A percentile compares a stretch with the other conserved stretches of the same genome.
Conservation (phyloP, 2,329 filamentous ascomycete genomes). For the Akanthomyces dipterigenus region DNA sequence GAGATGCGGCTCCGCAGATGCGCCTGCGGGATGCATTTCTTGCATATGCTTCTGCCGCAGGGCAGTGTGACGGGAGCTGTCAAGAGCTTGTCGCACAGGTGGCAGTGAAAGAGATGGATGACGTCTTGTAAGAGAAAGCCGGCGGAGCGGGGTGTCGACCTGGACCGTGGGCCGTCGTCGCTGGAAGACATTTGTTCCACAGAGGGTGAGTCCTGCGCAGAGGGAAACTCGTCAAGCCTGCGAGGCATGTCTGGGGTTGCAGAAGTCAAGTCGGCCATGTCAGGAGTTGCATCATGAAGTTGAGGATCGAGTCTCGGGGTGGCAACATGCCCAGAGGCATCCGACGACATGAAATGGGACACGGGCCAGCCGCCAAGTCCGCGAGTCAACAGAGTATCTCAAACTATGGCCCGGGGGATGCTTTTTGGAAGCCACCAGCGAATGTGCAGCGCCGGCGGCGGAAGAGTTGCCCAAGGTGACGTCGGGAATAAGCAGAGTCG, state of each 20-base stretch:
- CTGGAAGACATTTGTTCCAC: neutral
- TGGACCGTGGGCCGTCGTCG: neutral
- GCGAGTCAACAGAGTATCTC: neutral
- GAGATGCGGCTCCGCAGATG: constrained; percentile 64
- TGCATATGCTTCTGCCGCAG: constrained; percentile 75
- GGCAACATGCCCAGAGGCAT: neutral
- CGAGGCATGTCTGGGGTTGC: neutral
- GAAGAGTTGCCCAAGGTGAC: no score
- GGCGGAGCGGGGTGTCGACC: neutral
- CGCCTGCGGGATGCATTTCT: constrained; percentile 61
- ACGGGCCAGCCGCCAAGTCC: neutral
- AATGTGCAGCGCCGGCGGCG: no score
- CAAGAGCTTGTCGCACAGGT: constrained; percentile 62
- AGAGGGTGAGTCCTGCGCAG: neutral
- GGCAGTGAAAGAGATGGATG: constrained; percentile 71
- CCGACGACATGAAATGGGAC: neutral
- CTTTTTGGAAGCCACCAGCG: no score
- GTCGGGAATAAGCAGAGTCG: no score
- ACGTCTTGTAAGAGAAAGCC: neutral
- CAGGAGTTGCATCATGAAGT: neutral
- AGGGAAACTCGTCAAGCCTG: neutral
- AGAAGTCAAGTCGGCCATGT: neutral
- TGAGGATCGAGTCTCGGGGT: neutral
- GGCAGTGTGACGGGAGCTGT: constrained; percentile 67
- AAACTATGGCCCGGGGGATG: no score